Percentiles rank a stretch among this genome's conserved stretches.
Conservation (phyloP, 176 grass and related monocot species). For the Echinochloa phyllopogon region DNA sequence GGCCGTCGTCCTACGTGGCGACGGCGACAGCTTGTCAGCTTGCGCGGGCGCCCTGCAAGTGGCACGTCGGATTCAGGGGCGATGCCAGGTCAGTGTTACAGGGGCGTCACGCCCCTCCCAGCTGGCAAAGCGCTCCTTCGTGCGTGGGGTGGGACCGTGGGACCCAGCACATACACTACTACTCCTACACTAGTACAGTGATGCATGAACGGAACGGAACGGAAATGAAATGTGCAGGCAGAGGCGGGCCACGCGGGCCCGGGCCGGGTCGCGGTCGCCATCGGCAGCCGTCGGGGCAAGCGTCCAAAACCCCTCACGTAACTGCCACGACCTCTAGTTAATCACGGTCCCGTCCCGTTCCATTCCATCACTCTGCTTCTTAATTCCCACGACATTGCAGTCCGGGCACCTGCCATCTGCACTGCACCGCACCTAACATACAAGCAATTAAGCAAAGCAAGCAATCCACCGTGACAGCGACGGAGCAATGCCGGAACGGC, state of each 20-base stretch:
- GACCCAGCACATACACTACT: not conserved
- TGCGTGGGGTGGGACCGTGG: too few species aligned
- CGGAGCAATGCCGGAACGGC: constrained; percentile 13
- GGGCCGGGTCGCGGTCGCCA: constrained; percentile 2
- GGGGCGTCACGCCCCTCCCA: constrained; percentile 12
- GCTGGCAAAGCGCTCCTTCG: constrained; percentile 5
- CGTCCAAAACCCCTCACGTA: constrained; percentile 37
- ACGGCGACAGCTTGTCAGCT: constrained; percentile 44
- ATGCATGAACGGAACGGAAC: not conserved
- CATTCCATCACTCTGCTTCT: not conserved
- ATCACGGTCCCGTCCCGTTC: not conserved
- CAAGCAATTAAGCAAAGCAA: not conserved
- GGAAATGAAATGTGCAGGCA: not conserved
- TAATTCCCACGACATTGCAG: not conserved
- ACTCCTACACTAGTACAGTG: too few species aligned
- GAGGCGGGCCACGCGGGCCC: too few species aligned
- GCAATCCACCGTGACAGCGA: constrained; percentile 28
- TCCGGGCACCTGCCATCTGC: not conserved
- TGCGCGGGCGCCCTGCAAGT: constrained; percentile 33
- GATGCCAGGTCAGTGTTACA: constrained; percentile 58
- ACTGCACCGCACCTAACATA: constrained; percentile 23
- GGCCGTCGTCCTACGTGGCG: constrained; percentile 40
- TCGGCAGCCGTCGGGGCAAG: constrained; percentile 47
- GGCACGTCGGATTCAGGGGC: constrained; percentile 67
- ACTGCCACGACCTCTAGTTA: constrained; percentile 19